A percentile compares a stretch with the other conserved stretches of the same genome.
phyloP scores from a whole-genome alignment of 1,284 basidiomycete species.

The Retiboletus flavoniger region DNA sequence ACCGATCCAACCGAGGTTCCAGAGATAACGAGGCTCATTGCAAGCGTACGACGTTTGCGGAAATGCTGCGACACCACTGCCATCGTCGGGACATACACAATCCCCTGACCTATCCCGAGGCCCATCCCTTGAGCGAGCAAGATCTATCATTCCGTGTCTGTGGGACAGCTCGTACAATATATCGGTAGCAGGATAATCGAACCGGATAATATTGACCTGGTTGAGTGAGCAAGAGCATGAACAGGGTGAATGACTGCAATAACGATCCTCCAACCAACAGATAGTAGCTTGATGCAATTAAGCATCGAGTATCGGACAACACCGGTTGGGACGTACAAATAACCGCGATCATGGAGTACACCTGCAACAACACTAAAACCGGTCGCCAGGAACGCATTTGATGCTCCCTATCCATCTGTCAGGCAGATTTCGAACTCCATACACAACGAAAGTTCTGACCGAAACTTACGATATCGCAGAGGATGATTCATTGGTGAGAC shows the following conservation, averaged over 20 bases:
- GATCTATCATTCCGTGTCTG: not conserved
- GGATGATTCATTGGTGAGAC: slow-evolving; percentile 29
- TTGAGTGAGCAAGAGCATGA: no score
- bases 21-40: slow-evolving; percentile 32
- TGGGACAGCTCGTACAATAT: not conserved
- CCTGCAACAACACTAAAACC: slow-evolving; percentile 21
- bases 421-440: not conserved
- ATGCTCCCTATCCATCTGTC: slow-evolving; percentile 24
- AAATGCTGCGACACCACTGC: slow-evolving; percentile 31
- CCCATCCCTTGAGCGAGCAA: no score
- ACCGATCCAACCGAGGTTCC: slow-evolving; percentile 36
- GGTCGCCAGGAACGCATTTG: no score
- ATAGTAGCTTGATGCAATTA: slow-evolving; percentile 23
- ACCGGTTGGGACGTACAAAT: slow-evolving; percentile 26
- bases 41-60: slow-evolving; percentile 27
- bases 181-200: not conserved
- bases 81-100: slow-evolving; percentile 30
- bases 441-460: not conserved
- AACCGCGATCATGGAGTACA: slow-evolving; percentile 27
- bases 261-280: slow-evolving; percentile 15
- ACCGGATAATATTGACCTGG: no score
- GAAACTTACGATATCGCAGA: slow-evolving; percentile 31
- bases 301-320: not conserved
- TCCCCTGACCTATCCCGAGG: no score
- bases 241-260: no score